A percentile compares a stretch with the other conserved stretches of the same genome.
Conservation (phyloP, 805 yeast species). For the Pichia thaimueangensis region DNA sequence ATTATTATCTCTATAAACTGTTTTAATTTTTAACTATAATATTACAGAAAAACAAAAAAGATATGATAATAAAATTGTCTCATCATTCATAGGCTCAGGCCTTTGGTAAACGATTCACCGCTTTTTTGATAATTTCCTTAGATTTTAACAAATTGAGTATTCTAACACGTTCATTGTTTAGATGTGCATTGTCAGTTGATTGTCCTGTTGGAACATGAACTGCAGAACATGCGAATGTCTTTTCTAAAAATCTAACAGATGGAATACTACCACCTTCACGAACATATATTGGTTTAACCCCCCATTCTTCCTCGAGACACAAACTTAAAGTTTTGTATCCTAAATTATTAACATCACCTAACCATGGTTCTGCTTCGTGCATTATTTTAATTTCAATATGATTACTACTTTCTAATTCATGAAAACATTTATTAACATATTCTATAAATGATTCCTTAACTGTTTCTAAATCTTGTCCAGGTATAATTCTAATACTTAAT, state of each 20-base stretch:
- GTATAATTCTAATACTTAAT: conserved; percentile 80
- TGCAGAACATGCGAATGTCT: conserved; percentile 77
- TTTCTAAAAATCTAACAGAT: conserved; percentile 77
- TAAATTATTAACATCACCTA: conserved; percentile 74
- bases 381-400: conserved; percentile 52
- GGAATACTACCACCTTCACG: conserved; percentile 98
- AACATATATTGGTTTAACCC: conserved; percentile 70
- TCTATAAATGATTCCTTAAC: conserved; percentile 46
- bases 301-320: conserved; percentile 70
- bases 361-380: conserved; percentile 94
- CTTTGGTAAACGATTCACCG: conserved; percentile 39
- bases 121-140: conserved; percentile 53
- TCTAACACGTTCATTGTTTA: conserved; percentile 79
- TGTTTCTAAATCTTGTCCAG: conserved; percentile 66
- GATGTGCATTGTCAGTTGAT: conserved; percentile 88
- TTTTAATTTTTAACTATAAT: too few species aligned
- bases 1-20: too few species aligned
- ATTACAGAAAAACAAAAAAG: too few species aligned
- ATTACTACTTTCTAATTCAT: conserved; percentile 51
- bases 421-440: conserved; percentile 45
- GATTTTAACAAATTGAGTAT: conserved; percentile 72
- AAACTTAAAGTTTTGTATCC: conserved; percentile 63
- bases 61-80: too few species aligned
- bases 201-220: conserved; percentile 97
- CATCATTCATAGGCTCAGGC: too few species aligned